These are phyloP conservation scores for Clitopilus hobsonii DNA, from an alignment of 768 basidiomycete species.

Conservation along the genomic window DNA sequence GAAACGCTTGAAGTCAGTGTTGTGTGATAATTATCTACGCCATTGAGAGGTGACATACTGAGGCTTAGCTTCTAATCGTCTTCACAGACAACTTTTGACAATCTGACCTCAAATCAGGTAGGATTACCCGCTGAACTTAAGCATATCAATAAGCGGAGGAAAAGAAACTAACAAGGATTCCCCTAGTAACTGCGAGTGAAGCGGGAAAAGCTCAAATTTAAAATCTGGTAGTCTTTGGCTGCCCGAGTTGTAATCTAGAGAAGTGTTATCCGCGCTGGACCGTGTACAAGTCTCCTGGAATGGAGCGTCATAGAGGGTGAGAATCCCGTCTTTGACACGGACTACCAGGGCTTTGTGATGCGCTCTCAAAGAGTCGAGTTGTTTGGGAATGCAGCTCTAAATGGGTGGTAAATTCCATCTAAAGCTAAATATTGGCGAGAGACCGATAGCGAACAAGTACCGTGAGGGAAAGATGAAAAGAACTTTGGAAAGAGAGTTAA, in stretches of 20 bases:
- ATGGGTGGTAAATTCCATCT: slow-evolving; percentile 82
- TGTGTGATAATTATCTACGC: slow-evolving; percentile 6
- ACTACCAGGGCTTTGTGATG: slow-evolving; percentile 62
- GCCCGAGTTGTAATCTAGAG: slow-evolving; percentile 79
- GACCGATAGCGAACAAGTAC: slow-evolving; percentile 84
- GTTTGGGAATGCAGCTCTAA: slow-evolving; percentile 85
- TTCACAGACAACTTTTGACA: neutral
- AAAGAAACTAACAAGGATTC: slow-evolving; percentile 91
- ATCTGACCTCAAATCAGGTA: slow-evolving; percentile 74
- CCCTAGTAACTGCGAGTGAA: slow-evolving; percentile 87
- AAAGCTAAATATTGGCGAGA: slow-evolving; percentile 81
- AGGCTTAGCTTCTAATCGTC: neutral
- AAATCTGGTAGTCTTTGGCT: slow-evolving; percentile 62
- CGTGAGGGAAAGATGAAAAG: slow-evolving; percentile 82
- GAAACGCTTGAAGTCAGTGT: too few relatives aligned
- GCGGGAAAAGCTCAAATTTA: slow-evolving; percentile 81
- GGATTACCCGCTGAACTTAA: slow-evolving; percentile 85
- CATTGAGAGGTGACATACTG: neutral
- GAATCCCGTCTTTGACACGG: slow-evolving; percentile 58
- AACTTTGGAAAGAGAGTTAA: slow-evolving; percentile 79
- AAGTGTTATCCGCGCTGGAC: slow-evolving; percentile 68
- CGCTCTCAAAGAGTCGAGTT: slow-evolving; percentile 78
- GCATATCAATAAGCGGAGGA: slow-evolving; percentile 89
- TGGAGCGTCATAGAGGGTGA: slow-evolving; percentile 77
- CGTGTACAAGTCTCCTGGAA: slow-evolving; percentile 79